Percentiles rank a stretch among this genome's conserved stretches.
Conservation (phyloP, 805 yeast genomes). For the Myxozyma mucilagina region DNA sequence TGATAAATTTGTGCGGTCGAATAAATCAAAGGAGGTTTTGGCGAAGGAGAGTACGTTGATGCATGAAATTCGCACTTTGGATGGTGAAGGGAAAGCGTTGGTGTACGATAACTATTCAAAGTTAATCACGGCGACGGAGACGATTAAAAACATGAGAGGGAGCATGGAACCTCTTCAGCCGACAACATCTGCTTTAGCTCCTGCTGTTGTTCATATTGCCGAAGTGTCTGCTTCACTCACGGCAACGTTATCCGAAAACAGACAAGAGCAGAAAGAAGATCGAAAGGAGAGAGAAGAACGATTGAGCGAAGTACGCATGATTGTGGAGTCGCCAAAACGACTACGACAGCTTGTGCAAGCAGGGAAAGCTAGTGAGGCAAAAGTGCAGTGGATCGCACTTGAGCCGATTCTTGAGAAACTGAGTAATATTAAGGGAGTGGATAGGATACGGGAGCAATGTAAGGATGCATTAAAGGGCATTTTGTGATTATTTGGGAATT, state of each 20-base stretch:
- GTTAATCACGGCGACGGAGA: conserved; percentile 34
- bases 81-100: conserved; percentile 36
- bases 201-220: conserved; percentile 30
- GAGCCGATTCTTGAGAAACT: conserved; percentile 11
- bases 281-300: background rate
- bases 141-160: conserved; percentile 28
- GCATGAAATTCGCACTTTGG: conserved; percentile 33
- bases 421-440: conserved; percentile 10
- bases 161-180: conserved; percentile 32
- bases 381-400: conserved; percentile 15
- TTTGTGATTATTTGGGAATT: background rate
- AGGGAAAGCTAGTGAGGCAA: conserved; percentile 18
- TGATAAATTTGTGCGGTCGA: conserved; percentile 21
- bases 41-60: conserved; percentile 22
- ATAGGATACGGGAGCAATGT: conserved; percentile 16
- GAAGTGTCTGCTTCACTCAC: conserved; percentile 28
- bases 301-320: background rate
- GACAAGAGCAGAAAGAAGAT: background rate
- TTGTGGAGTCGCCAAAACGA: conserved; percentile 20
- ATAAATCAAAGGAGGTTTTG: conserved; percentile 16
- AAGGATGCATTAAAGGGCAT: conserved; percentile 1
- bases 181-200: conserved; percentile 27
- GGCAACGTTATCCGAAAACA: conserved; percentile 22
- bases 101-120: conserved; percentile 35
- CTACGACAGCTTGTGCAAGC: conserved; percentile 6